phyloP scores from a whole-genome alignment of 345 rosid species.

The Euphorbia lathyris region DNA sequence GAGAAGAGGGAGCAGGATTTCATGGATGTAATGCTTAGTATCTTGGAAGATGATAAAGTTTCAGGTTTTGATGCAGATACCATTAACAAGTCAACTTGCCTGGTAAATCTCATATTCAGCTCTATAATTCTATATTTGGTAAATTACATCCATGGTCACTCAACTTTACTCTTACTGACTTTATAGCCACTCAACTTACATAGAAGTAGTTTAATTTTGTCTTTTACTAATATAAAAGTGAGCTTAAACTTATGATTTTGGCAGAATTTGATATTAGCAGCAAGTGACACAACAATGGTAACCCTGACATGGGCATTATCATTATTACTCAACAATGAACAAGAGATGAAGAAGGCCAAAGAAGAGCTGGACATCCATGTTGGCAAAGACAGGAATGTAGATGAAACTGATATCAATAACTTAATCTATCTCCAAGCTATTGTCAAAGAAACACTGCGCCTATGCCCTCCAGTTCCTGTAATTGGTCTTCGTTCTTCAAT shows the following conservation, averaged over 20 bases:
- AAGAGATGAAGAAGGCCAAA: slow-evolving; percentile 22
- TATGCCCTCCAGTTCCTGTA: slow-evolving; percentile 26
- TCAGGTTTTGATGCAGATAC: slow-evolving; percentile 26
- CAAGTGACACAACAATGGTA: slow-evolving; percentile 33
- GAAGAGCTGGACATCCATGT: slow-evolving; percentile 33
- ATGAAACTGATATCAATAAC: slow-evolving; percentile 29
- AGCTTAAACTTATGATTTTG: not conserved
- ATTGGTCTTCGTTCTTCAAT: slow-evolving; percentile 7
- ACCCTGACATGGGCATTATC: slow-evolving; percentile 37
- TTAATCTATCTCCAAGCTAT: slow-evolving; percentile 30
- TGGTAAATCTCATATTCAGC: slow-evolving; percentile 21
- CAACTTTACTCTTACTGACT: no score
- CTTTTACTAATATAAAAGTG: not conserved
- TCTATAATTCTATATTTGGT: no score
- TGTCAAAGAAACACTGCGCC: slow-evolving; percentile 26
- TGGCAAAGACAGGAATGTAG: slow-evolving; percentile 25
- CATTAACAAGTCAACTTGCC: slow-evolving; percentile 31
- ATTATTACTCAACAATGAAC: slow-evolving; percentile 32
- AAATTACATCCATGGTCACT: no score
- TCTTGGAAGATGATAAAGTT: slow-evolving; percentile 19
- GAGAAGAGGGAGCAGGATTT: slow-evolving; percentile 28
- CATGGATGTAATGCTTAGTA: slow-evolving; percentile 37
- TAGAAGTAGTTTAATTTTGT: no score
- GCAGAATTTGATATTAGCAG: slow-evolving; percentile 31
- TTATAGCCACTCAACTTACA: no score